A percentile compares a stretch with the other conserved stretches of the same genome.
phyloP scores from a whole-genome alignment of 176 grass and related monocot genomes.

The Bothriochloa decipiens region DNA sequence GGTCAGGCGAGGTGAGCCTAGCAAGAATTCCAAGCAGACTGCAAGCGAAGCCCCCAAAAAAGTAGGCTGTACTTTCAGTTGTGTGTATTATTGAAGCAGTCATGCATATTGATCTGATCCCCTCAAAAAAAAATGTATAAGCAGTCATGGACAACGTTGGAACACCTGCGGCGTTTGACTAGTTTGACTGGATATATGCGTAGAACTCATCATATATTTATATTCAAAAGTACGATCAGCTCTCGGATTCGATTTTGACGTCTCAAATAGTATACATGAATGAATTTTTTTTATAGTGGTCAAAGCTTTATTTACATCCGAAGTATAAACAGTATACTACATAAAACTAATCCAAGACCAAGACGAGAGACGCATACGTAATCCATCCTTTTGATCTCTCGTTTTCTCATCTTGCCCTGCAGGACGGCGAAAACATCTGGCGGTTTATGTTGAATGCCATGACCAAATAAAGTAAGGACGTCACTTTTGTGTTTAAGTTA shows the following conservation, averaged over 20 bases:
- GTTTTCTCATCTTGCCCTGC: too few relatives aligned
- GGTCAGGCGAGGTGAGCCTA: too few relatives aligned
- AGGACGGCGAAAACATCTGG: background rate
- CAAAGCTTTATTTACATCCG: background rate
- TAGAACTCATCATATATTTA: too few relatives aligned
- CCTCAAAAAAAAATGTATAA: background rate
- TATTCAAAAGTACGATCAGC: background rate
- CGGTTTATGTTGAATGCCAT: background rate
- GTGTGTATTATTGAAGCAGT: background rate
- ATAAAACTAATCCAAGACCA: background rate
- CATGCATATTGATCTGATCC: background rate
- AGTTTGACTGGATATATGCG: slow-evolving; percentile 7
- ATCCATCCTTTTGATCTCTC: background rate
- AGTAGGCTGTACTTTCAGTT: background rate
- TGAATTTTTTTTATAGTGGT: background rate
- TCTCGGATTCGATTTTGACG: background rate
- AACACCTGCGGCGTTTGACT: slow-evolving; percentile 29
- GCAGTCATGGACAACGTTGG: background rate
- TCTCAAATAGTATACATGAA: background rate
- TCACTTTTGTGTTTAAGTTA: background rate
- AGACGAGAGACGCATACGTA: background rate
- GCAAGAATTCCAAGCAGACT: too few relatives aligned
- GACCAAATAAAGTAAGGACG: background rate
- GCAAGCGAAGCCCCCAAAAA: background rate
- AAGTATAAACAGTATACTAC: background rate